These are phyloP conservation scores for Pythium brachiatum DNA, from an alignment of 352 stramenopile species.

Conservation along the genomic window DNA sequence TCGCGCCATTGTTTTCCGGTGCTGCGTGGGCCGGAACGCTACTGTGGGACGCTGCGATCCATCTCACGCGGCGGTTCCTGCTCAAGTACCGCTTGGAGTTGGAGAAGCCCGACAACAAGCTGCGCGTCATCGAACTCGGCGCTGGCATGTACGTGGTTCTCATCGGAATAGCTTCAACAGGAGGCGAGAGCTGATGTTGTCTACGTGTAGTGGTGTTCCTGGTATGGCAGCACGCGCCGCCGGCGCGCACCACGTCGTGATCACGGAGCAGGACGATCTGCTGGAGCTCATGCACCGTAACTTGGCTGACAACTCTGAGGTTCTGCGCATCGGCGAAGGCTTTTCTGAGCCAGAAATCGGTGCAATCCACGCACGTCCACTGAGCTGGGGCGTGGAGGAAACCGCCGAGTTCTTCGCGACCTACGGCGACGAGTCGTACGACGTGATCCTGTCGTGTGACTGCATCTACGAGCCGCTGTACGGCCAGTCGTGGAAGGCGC, in stretches of 20 bases:
- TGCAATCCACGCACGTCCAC: slow-evolving; percentile 44
- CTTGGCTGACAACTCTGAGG: slow-evolving; percentile 43
- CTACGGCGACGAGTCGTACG: slow-evolving; percentile 59
- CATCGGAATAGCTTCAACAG: no score
- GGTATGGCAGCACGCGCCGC: slow-evolving; percentile 89
- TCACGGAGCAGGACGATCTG: slow-evolving; percentile 91
- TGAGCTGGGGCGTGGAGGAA: slow-evolving; percentile 84
- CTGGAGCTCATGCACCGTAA: slow-evolving; percentile 84
- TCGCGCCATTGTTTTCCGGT: slow-evolving; percentile 92
- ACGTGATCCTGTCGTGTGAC: slow-evolving; percentile 93
- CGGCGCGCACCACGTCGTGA: slow-evolving; percentile 77
- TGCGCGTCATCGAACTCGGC: slow-evolving; percentile 82
- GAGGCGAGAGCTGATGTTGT: background rate
- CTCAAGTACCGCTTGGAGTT: slow-evolving; percentile 42
- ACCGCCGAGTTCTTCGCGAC: slow-evolving; percentile 58
- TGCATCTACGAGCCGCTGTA: slow-evolving; percentile 96
- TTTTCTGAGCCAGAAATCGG: slow-evolving; percentile 11
- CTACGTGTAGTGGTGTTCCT: slow-evolving; percentile 74
- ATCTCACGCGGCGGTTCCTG: slow-evolving; percentile 58
- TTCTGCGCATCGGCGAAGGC: slow-evolving; percentile 32
- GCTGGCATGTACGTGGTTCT: slow-evolving; percentile 58
- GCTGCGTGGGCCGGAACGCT: slow-evolving; percentile 92
- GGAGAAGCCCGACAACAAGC: slow-evolving; percentile 21
- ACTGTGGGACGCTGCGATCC: slow-evolving; percentile 83
- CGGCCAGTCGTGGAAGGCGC: slow-evolving; percentile 83